Percentiles rank a stretch among this genome's conserved stretches.
Conservation (phyloP, 2,329 filamentous ascomycete species). For the Fusarium sp. region DNA sequence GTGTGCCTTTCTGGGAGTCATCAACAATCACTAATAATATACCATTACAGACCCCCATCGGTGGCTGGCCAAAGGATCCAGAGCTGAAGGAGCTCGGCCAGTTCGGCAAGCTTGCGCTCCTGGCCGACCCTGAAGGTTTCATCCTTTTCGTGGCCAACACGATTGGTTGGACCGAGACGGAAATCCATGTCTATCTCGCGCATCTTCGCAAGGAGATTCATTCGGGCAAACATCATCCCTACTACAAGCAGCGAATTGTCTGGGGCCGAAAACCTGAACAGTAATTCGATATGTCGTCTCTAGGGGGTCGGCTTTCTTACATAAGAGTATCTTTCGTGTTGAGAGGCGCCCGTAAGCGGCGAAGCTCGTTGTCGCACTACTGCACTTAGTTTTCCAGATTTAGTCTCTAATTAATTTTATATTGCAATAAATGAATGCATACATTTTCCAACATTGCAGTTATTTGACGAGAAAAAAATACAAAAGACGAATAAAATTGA, state of each 20-base stretch:
- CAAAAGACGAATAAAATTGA: no score
- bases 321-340: neutral
- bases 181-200: constrained; percentile 14
- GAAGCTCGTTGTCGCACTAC: neutral
- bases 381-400: neutral
- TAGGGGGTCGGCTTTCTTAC: neutral
- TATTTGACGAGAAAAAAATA: no score
- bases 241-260: constrained; percentile 11
- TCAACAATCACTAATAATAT: neutral
- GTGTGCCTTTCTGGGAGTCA: rapidly evolving
- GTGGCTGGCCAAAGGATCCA: constrained; percentile 12
- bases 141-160: constrained; percentile 22
- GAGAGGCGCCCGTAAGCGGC: neutral
- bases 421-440: neutral
- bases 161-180: constrained; percentile 7
- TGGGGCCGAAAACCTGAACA: constrained; percentile 13
- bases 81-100: constrained; percentile 4
- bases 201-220: constrained; percentile 12
- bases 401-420: neutral
- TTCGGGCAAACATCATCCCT: constrained; percentile 6
- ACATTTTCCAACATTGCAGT: no score
- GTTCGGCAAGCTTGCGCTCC: constrained; percentile 6
- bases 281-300: neutral
- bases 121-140: constrained; percentile 3
- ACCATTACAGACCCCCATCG: neutral